phyloP scores from a whole-genome alignment of 2,329 filamentous ascomycete genomes.

The Colletotrichum eremochloae region DNA sequence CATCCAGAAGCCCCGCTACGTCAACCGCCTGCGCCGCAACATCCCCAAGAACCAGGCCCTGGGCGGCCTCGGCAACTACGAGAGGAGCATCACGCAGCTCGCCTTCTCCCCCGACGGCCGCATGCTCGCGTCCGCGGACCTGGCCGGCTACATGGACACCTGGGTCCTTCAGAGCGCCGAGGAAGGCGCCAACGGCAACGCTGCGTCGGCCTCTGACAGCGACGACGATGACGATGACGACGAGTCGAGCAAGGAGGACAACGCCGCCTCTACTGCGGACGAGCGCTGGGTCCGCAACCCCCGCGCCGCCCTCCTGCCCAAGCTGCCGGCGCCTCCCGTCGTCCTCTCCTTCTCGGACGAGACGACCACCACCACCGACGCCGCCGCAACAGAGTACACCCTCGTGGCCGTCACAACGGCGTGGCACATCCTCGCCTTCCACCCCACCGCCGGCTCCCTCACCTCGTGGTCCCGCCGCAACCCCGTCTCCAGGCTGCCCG shows the following conservation, averaged over 20 bases:
- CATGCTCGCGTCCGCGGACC: constrained; percentile 82
- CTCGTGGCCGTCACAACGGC: constrained; percentile 67
- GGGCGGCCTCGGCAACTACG: constrained; percentile 80
- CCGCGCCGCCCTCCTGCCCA: constrained; percentile 76
- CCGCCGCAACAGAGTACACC: constrained; percentile 58
- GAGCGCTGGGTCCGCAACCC: constrained; percentile 84
- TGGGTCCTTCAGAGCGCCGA: constrained; percentile 75
- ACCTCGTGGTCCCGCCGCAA: constrained; percentile 91
- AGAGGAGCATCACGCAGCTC: constrained; percentile 79
- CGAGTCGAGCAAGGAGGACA: constrained; percentile 53
- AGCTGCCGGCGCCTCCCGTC: constrained; percentile 73
- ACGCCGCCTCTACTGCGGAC: constrained; percentile 56
- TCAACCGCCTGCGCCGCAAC: constrained; percentile 66
- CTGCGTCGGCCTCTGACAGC: constrained; percentile 45
- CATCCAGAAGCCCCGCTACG: constrained; percentile 54
- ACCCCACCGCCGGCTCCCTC: constrained; percentile 81
- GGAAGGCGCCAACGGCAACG: constrained; percentile 52
- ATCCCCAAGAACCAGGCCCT: constrained; percentile 68
- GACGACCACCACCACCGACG: constrained; percentile 48
- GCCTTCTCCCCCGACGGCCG: constrained; percentile 86
- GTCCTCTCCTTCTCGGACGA: constrained; percentile 76
- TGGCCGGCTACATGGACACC: constrained; percentile 88
- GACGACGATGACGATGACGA: constrained; percentile 46
- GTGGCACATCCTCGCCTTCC: constrained; percentile 81
- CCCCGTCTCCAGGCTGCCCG: constrained; percentile 79